Evolutionary conservation across 352 stramenopile genomes (phyloP), one percentile per base, ranked within the genome.

Genomic region (Pythium phragmiticola): DNA sequence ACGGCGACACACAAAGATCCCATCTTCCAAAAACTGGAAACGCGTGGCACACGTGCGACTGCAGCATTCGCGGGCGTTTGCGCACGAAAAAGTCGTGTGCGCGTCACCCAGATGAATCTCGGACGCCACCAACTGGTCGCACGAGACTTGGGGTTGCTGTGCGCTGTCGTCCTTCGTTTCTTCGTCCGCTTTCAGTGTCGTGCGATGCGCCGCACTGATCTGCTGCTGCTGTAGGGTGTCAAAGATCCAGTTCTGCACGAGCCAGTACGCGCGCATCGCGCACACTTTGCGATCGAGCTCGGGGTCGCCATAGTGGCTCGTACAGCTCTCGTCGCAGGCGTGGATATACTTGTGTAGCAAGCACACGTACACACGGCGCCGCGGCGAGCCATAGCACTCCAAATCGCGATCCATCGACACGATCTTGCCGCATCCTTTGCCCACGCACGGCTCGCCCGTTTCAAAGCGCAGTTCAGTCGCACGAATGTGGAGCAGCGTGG

Each of bases 301-400:
- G 0, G 78, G 68, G 42, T 88, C 82, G 1, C 71, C 72, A 57
- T 77, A 77, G 7, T 73, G 71, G 60, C 84, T 92, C 4, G 84
- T 92, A 34, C 84, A 92, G 21, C 57, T 62, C 62, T 88, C 84
- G 62, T 92, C 81, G 57, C 84, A 92, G 3, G 84, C 81, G 52
- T 92, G 84, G n/a, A 90, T 85, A 50, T 92, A 92, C 59, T 88
- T 89, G 66, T 90, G 84, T 28, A 89, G 56, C 39, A 92, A 47
- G 37, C 84, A 92, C 48, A 92, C 78, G 50, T 89, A 92, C 30
- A 92, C 84, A 19, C 84, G 81, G 16, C 84, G 82, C 0, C 84
- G 72, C 16, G 73, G 73, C 7, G 84, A 92, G 0, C 84, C 84
- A 19, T 78, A 87, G 63, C 80, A 90, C 67, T 88, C 84, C 19